Evolutionary conservation across 305 asterid species (phyloP).

Genomic region (Rubia peregrina): DNA sequence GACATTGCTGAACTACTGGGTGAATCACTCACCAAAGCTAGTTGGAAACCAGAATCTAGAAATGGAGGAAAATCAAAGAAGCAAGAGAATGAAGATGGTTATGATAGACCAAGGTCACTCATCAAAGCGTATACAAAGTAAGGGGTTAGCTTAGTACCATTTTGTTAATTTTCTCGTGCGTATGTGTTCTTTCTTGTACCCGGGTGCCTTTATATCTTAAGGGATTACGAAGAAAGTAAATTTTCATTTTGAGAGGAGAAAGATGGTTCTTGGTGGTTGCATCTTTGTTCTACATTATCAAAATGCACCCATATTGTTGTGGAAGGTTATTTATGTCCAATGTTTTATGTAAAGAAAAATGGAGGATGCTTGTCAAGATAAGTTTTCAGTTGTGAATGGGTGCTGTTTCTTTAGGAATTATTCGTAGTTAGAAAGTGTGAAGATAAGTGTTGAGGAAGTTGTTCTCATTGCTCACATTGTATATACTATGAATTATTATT

Average conservation of each 20-base stretch:
- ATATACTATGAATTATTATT: not conserved
- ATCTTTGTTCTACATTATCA: not conserved
- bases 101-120: conserved; percentile 58
- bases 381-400: not conserved
- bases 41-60: conserved; percentile 89
- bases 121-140: conserved; percentile 39
- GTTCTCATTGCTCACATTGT: not conserved
- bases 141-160: conserved; percentile 15
- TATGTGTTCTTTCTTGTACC: not conserved
- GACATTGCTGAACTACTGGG: conserved; percentile 76
- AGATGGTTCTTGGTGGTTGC: not conserved
- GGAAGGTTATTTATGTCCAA: not conserved
- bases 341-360: not conserved
- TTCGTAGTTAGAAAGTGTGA: too few relatives aligned
- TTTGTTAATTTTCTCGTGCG: not conserved
- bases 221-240: not conserved
- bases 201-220: not conserved
- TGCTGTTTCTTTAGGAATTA: not conserved
- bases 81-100: conserved; percentile 42
- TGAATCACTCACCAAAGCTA: conserved; percentile 63
- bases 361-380: not conserved
- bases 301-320: not conserved
- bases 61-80: conserved; percentile 34
- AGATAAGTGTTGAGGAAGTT: not conserved
- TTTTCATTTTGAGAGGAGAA: not conserved